A percentile compares a stretch with the other conserved stretches of the same genome.
Evolutionary conservation across 2,329 filamentous ascomycete species (phyloP).

Genomic region (Lomentospora prolificans): DNA sequence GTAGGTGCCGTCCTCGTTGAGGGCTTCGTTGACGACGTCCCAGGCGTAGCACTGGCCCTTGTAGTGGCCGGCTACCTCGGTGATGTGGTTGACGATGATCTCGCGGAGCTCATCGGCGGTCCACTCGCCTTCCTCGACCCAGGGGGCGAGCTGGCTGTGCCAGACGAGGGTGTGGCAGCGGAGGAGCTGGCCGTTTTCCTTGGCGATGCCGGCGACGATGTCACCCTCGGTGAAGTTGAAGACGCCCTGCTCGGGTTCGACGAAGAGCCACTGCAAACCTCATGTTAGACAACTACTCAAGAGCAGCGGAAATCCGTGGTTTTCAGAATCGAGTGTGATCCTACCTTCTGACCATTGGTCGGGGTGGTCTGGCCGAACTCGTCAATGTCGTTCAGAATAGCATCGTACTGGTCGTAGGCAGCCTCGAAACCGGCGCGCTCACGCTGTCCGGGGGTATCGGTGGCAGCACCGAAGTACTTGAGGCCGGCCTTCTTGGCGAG

Average conservation of each 20-base stretch:
- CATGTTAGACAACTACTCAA: background rate
- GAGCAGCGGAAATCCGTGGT: too few species aligned
- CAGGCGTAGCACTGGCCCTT: slow-evolving; percentile 51
- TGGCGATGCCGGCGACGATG: slow-evolving; percentile 32
- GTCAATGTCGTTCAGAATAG: slow-evolving; percentile 38
- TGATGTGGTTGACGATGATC: slow-evolving; percentile 45
- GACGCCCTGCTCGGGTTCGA: slow-evolving; percentile 44
- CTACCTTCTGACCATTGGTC: slow-evolving; percentile 44
- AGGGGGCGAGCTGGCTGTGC: slow-evolving; percentile 34
- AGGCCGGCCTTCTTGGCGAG: slow-evolving; percentile 42
- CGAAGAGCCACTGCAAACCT: slow-evolving; percentile 40
- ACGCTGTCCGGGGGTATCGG: slow-evolving; percentile 35
- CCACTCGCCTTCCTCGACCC: slow-evolving; percentile 30
- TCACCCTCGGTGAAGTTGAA: slow-evolving; percentile 55
- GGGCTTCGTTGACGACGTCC: slow-evolving; percentile 57
- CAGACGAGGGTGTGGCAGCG: slow-evolving; percentile 48
- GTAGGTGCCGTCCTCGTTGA: slow-evolving; percentile 46
- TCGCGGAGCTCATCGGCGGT: slow-evolving; percentile 46
- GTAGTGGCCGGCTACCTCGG: slow-evolving; percentile 46
- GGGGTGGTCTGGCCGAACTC: slow-evolving; percentile 56
- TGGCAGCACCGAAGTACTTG: slow-evolving; percentile 53
- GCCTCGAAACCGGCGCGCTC: slow-evolving; percentile 35
- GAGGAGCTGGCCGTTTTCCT: slow-evolving; percentile 32
- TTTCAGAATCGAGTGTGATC: slow-evolving; percentile 1
- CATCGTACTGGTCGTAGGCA: slow-evolving; percentile 41